Evolutionary conservation across 441 rosid genomes (phyloP).

Genomic region (Pelargonium citronellum): DNA sequence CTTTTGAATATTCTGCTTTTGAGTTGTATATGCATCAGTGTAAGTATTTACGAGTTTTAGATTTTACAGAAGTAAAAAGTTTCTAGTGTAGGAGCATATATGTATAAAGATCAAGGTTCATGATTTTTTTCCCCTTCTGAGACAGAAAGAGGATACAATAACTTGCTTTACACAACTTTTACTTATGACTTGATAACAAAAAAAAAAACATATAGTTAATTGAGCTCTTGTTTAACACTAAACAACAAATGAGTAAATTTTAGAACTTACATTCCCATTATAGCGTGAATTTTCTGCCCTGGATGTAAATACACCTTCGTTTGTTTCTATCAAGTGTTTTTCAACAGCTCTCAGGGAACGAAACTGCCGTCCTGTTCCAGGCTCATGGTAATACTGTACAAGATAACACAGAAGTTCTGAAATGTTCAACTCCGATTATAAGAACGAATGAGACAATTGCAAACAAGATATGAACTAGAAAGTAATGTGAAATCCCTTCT

Average conservation of each 20-base stretch:
- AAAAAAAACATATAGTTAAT: not conserved
- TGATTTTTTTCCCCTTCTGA: not conserved
- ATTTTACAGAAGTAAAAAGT: not conserved
- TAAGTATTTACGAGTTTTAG: not conserved
- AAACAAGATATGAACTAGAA: not conserved
- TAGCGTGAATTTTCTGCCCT: conserved; percentile 13
- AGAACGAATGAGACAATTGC: not conserved
- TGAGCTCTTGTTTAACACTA: not conserved
- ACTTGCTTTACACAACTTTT: not conserved
- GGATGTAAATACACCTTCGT: conserved; percentile 1
- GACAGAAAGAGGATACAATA: not conserved
- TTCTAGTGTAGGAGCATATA: not conserved
- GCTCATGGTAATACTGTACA: conserved; percentile 42
- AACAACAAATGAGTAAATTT: not conserved
- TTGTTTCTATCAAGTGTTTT: conserved; percentile 27
- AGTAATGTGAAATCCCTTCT: not conserved
- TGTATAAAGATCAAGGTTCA: not conserved
- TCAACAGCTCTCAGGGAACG: conserved; percentile 38
- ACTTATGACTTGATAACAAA: not conserved
- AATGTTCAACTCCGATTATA: not conserved
- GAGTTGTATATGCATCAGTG: not conserved
- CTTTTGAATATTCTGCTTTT: not conserved
- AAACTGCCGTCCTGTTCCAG: conserved; percentile 43
- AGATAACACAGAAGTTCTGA: conserved; percentile 1
- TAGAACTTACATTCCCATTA: conserved; percentile 22